Base-by-base conservation (phyloP, 441 rosid species). In the Adansonia gregorii region DNA sequence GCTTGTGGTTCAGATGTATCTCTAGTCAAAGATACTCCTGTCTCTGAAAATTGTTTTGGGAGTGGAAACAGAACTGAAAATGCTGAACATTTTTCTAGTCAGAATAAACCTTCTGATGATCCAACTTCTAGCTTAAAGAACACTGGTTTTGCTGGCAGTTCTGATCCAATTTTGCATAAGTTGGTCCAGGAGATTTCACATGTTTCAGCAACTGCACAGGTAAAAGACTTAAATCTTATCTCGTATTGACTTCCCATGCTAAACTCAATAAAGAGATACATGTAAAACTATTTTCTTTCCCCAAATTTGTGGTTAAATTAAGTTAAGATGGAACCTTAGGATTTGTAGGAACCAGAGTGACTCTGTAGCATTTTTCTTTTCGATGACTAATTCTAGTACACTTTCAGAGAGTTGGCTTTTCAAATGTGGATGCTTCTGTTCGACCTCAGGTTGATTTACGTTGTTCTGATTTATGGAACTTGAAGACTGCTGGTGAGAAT, bases 1-100 rank as follows among this genome's bases (percentile, higher is more conserved):
- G 70, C 48, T 45, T 66, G 73, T 63, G 81, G 77, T 74, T 74
- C 78, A 41, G 79, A 87, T 83, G 76, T 80, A 41, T 91, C 87
- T 82, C 78, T 60, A 76, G 90, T 89, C 24, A 80, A 87, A 81
- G 89, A 82, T 69, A 87, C 92, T 72, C 90, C 86, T 49, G 22
- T 77, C 1, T 78, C 78, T 49, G 81, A 83, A 76, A 31, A 76
- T 79, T 73, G 56, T 67, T 22, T 60, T 22, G 24, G n/a, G 48
- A 71, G 78, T 78, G 75, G 74, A 35, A 78, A 46, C 41, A 82
- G 68, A 78, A 66, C 54, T 52, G 59, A 71, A 39, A 48, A 75
- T 66, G 82, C 60, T 35, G 76, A 79, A 58, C 45, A 56, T 48
- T 27, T 61, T 72, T 24, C 72, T 78, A 73, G 64, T 20, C 77